A percentile compares a stretch with the other conserved stretches of the same genome.
Conservation (phyloP, 208 protist genomes). For the Spongospora subterranea region DNA sequence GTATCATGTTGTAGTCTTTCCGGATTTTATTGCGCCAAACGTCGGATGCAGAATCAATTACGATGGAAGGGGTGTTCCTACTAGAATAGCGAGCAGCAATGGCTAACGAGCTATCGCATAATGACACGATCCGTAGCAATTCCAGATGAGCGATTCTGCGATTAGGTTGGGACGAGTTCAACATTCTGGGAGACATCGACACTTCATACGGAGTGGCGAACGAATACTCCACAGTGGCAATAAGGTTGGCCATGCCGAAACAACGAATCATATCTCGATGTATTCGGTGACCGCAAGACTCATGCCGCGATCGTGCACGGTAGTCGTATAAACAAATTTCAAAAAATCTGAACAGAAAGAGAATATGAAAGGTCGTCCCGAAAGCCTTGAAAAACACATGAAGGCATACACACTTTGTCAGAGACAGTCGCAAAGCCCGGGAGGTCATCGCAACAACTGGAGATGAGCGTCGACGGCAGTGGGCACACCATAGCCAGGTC, state of each 20-base stretch:
- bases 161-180: neutral
- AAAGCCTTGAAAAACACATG: too few species aligned
- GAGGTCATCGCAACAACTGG: neutral
- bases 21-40: neutral
- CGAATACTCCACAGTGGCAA: neutral
- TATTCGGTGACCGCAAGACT: neutral
- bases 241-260: neutral
- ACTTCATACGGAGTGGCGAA: neutral
- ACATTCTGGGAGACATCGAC: neutral
- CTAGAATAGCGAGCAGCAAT: neutral
- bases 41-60: conserved; percentile 31
- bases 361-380: neutral
- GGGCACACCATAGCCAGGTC: conserved; percentile 4
- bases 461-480: neutral
- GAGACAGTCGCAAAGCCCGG: neutral
- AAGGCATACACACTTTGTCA: neutral
- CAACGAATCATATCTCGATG: conserved; percentile 55
- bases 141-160: neutral
- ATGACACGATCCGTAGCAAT: neutral
- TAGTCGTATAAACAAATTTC: conserved; percentile 52
- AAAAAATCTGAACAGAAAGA: neutral
- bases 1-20: neutral
- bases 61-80: neutral
- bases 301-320: neutral
- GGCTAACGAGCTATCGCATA: neutral